Conservation (phyloP, 371 early-diverging fungal genomes). For the Catenaria anguillulae region DNA sequence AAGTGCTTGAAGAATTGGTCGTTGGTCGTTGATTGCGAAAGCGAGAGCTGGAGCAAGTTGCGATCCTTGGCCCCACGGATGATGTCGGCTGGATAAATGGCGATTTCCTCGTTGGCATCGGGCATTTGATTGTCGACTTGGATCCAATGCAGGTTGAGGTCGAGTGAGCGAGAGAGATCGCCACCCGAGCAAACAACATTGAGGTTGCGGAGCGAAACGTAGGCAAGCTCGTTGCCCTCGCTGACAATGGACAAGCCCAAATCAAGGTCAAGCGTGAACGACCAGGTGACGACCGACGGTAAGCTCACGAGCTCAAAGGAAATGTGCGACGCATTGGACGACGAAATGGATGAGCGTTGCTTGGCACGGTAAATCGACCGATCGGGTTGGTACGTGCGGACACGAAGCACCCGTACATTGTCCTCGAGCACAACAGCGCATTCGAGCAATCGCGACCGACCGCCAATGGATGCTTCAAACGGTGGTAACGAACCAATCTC, state of each 20-base stretch:
- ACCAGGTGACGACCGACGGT: slow-evolving; percentile 21
- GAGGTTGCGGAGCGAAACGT: slow-evolving; percentile 57
- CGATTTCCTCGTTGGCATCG: slow-evolving; percentile 65
- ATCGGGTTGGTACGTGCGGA: slow-evolving; percentile 49
- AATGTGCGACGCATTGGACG: background rate
- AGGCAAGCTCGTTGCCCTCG: slow-evolving; percentile 64
- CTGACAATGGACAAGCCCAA: slow-evolving; percentile 81
- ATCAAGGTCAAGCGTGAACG: slow-evolving; percentile 33
- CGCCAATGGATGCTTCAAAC: slow-evolving; percentile 43
- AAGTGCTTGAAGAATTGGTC: slow-evolving; percentile 84
- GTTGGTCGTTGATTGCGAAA: slow-evolving; percentile 60
- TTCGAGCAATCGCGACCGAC: background rate
- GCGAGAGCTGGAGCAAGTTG: slow-evolving; percentile 44
- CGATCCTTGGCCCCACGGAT: slow-evolving; percentile 46
- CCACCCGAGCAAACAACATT: slow-evolving; percentile 59
- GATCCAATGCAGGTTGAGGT: slow-evolving; percentile 69
- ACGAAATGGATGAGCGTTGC: slow-evolving; percentile 36
- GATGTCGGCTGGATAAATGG: slow-evolving; percentile 79
- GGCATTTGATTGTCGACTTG: slow-evolving; percentile 89
- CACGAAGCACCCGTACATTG: slow-evolving; percentile 55
- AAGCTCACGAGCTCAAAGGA: slow-evolving; percentile 37
- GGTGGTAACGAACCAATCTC: slow-evolving; percentile 86
- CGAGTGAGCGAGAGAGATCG: slow-evolving; percentile 51
- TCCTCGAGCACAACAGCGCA: slow-evolving; percentile 75
- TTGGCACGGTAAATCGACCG: slow-evolving; percentile 14